Base-by-base conservation (phyloP, 768 basidiomycete species). In the Mycena capillaripes region DNA sequence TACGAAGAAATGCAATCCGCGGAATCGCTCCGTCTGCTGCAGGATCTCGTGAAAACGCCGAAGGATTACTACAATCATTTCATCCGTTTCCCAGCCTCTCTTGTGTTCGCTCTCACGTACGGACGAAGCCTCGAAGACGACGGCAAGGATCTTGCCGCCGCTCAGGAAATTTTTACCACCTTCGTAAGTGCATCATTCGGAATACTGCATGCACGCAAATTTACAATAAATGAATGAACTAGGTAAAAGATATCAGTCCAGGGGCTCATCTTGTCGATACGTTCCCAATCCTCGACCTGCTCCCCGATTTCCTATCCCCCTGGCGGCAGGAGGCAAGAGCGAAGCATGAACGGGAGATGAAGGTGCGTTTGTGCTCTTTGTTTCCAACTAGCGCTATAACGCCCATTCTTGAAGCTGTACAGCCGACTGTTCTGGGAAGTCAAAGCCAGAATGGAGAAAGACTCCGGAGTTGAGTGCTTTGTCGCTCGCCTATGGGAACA, bases 231-330 rank as follows among this genome's bases (percentile, higher is more conserved):
- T n/a, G n/a, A n/a, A n/a, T n/a, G n/a, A n/a, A n/a, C n/a, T n/a
- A n/a, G 36, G 52, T 65, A 4, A 2, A 30, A 38, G 52, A 55
- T 21, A 52, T 27, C 4, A 38, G n/a, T 29, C 63, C 63, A 0
- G 50, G 50, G 7, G 36, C 52, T 4, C 63, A 65, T 17, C 50
- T 53, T 17, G 63, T 65, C 5, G 63, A 65, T 55, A 65, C 63
- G 11, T 65, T 65, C 19, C 63, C 63, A 16, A 38, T 53, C 1
- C 36, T 65, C 11, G 63, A 65, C 16, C 16, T 16, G 3, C 63
- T 65, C 7, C 63, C 63, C 25, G 50, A 42, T 9, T 42, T 65
- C 30, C 50, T 65, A 16, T 16, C 63, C 4, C 36, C 52, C 3
- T 65, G 63, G 63, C 38, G 63, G 12, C 50, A 50, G 16, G 50